A percentile compares a stretch with the other conserved stretches of the same genome.
phyloP scores from a whole-genome alignment of 345 rosid genomes.

The Gossypium bickii region DNA sequence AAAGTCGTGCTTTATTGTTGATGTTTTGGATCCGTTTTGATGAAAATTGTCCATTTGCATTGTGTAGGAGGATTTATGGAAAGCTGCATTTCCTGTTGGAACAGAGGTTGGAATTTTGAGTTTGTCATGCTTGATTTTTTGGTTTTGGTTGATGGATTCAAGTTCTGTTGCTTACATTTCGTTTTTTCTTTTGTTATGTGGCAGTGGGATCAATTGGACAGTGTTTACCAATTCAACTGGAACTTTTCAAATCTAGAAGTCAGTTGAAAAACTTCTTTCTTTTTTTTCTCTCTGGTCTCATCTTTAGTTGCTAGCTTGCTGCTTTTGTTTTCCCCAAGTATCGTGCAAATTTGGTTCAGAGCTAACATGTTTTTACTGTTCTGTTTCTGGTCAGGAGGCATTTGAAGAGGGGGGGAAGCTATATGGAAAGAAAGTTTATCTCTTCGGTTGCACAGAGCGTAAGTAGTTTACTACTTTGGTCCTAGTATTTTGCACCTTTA shows the following conservation, averaged over 20 bases:
- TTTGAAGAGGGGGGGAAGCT: conserved; percentile 88
- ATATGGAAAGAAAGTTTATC: conserved; percentile 64
- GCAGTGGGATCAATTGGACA: conserved; percentile 94
- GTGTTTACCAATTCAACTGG: conserved; percentile 69
- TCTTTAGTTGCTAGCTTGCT: conserved; percentile 9
- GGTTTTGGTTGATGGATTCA: neutral
- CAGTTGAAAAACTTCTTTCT: conserved; percentile 24
- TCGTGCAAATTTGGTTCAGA: neutral
- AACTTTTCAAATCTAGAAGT: conserved; percentile 85
- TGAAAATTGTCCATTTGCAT: conserved; percentile 16
- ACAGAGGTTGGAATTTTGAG: conserved; percentile 55
- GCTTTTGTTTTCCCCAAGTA: neutral
- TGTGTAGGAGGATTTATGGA: conserved; percentile 88
- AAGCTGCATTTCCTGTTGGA: conserved; percentile 78
- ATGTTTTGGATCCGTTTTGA: neutral
- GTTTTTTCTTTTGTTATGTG: conserved; percentile 4
- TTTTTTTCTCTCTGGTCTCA: neutral
- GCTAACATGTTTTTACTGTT: conserved; percentile 1
- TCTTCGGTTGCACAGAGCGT: conserved; percentile 94
- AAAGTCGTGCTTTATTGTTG: too few species aligned
- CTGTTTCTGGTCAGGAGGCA: conserved; percentile 50
- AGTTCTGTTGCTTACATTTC: conserved; percentile 14
- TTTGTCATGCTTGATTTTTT: conserved; percentile 9
- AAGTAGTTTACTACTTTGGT: conserved; percentile 29
- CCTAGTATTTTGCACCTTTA: neutral